phyloP scores from a whole-genome alignment of 1,284 basidiomycete species.

The Ceratobasidium theobromae region DNA sequence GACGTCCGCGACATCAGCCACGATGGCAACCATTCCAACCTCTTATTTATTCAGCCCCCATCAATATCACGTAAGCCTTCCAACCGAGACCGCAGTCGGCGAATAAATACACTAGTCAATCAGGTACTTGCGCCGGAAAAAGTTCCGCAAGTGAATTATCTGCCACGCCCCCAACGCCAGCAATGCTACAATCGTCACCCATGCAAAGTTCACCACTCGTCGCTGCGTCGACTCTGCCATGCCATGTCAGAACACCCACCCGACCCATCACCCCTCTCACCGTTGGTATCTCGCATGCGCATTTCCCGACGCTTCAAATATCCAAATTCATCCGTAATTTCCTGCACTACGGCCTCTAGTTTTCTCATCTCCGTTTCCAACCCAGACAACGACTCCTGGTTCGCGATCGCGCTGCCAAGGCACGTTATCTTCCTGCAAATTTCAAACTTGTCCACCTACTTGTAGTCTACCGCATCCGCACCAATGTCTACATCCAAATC shows the following conservation, averaged over 20 bases:
- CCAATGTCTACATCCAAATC: conserved; percentile 98
- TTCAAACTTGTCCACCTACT: conserved; percentile 55
- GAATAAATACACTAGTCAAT: conserved; percentile 81
- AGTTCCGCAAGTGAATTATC: conserved; percentile 87
- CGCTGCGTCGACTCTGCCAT: conserved; percentile 82
- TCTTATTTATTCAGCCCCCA: not conserved
- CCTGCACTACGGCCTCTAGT: conserved; percentile 90
- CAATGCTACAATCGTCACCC: conserved; percentile 81
- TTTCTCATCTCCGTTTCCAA: conserved; percentile 99
- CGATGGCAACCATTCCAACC: conserved; percentile 19
- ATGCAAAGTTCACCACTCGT: conserved; percentile 91
- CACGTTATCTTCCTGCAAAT: not conserved
- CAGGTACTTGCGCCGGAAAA: conserved; percentile 97
- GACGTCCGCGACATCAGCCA: conserved; percentile 13
- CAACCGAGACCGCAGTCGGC: not conserved
- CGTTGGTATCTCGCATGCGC: conserved; percentile 87
- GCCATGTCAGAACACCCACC: conserved; percentile 12
- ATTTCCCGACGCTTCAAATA: conserved; percentile 91
- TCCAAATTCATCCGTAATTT: conserved; percentile 91
- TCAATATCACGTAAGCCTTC: conserved; percentile 3
- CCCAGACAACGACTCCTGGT: conserved; percentile 94
- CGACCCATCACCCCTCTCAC: conserved; percentile 51
- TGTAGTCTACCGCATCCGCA: conserved; percentile 98
- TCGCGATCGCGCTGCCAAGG: conserved; percentile 83
- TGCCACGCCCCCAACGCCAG: conserved; percentile 91